Conservation (phyloP, 2,329 filamentous ascomycete genomes). For the Bipolaris sorokiniana region DNA sequence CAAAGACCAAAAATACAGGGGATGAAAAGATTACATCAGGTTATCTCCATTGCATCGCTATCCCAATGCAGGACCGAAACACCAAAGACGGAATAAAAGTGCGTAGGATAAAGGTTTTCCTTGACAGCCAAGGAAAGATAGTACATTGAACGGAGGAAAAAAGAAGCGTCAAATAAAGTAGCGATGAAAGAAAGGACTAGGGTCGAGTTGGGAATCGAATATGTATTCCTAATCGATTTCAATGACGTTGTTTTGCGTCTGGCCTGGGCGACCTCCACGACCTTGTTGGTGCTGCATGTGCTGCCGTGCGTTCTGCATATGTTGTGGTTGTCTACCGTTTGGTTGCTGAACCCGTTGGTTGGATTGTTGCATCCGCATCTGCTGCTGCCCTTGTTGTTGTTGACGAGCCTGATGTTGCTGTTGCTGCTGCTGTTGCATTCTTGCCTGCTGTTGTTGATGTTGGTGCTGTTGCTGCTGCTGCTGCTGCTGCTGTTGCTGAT, state of each 20-base stretch:
- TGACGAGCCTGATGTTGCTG: constrained; percentile 13
- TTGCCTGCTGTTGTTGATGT: constrained; percentile 16
- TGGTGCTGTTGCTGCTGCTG: constrained; percentile 15
- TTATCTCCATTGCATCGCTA: too few species aligned
- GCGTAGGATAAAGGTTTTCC: too few species aligned
- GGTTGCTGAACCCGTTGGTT: constrained; percentile 16
- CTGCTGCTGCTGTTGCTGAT: constrained; percentile 8
- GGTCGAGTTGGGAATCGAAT: neutral
- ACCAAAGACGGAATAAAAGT: too few species aligned
- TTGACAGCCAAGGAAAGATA: too few species aligned
- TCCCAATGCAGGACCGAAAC: too few species aligned
- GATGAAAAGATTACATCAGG: too few species aligned
- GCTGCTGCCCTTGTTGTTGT: constrained; percentile 3
- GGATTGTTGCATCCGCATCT: constrained; percentile 13
- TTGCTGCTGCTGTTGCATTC: constrained; percentile 17
- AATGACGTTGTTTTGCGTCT: constrained; percentile 27
- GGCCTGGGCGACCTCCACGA: constrained; percentile 15
- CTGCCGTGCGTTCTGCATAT: constrained; percentile 9
- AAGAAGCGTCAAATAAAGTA: neutral
- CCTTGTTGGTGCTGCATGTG: constrained; percentile 16
- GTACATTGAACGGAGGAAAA: neutral
- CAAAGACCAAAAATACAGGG: too few species aligned
- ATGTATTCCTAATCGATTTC: constrained; percentile 27
- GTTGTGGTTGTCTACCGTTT: constrained; percentile 12
- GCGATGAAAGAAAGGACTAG: neutral